Percentiles rank a stretch among this genome's conserved stretches.
Evolutionary conservation across 768 basidiomycete genomes (phyloP).

Genomic region (Harrya chromipes): DNA sequence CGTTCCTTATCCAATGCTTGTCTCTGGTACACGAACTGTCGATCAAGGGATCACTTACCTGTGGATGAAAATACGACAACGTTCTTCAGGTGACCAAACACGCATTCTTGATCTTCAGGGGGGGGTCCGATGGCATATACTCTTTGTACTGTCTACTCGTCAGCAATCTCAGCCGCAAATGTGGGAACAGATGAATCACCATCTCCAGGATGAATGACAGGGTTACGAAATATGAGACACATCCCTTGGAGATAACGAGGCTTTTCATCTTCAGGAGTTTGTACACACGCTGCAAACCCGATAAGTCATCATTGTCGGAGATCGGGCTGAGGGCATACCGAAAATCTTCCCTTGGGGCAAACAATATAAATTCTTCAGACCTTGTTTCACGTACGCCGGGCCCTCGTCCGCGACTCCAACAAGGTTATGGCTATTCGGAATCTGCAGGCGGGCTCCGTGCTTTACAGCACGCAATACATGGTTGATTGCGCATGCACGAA

Average conservation of each 20-base stretch:
- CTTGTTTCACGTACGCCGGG: conserved; percentile 52
- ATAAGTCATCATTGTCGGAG: not conserved
- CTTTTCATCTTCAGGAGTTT: conserved; percentile 44
- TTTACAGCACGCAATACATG: conserved; percentile 73
- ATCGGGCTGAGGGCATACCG: conserved; percentile 39
- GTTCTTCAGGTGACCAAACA: conserved; percentile 62
- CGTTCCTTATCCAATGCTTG: conserved; percentile 36
- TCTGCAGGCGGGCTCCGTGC: conserved; percentile 67
- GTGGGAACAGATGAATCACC: conserved; percentile 35
- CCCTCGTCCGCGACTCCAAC: conserved; percentile 87
- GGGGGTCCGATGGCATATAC: conserved; percentile 72
- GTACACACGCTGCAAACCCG: conserved; percentile 50
- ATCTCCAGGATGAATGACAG: conserved; percentile 75
- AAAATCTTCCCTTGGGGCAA: conserved; percentile 61
- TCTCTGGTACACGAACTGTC: not conserved
- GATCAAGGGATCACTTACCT: conserved; percentile 38
- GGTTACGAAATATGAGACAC: conserved; percentile 66
- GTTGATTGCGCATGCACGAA: conserved; percentile 60
- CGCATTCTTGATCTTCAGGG: conserved; percentile 49
- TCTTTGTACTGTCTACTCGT: conserved; percentile 51
- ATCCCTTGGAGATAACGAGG: conserved; percentile 59
- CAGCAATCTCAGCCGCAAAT: not conserved
- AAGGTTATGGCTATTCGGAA: conserved; percentile 64
- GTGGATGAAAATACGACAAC: conserved; percentile 67
- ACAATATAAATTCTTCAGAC: conserved; percentile 50